Conservation (phyloP, 345 rosid species). For the Citropsis articulata region DNA sequence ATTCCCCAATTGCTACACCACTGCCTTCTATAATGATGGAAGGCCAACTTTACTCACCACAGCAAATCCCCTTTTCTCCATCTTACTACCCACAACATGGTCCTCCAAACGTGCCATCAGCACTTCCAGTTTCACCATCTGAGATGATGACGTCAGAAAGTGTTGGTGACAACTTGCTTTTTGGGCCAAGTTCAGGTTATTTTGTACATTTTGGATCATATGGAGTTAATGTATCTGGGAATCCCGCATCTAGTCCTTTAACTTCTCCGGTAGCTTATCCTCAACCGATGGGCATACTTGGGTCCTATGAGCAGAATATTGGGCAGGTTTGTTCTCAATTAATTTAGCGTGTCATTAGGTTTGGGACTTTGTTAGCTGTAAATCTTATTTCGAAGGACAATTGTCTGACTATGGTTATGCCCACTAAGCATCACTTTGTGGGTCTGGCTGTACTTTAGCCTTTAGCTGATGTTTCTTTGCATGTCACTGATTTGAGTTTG, state of each 20-base stretch:
- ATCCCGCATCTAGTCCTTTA: slow-evolving; percentile 36
- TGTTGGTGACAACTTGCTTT: slow-evolving; percentile 35
- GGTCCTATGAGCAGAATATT: slow-evolving; percentile 59
- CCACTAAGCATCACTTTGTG: not conserved
- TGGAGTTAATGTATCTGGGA: slow-evolving; percentile 39
- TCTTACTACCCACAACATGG: slow-evolving; percentile 40
- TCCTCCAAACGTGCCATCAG: slow-evolving; percentile 36
- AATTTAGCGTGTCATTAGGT: not conserved
- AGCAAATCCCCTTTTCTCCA: slow-evolving; percentile 50
- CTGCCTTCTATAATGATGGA: slow-evolving; percentile 55
- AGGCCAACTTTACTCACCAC: slow-evolving; percentile 47
- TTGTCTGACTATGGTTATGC: not conserved
- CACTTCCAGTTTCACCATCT: slow-evolving; percentile 41
- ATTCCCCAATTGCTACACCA: slow-evolving; percentile 46
- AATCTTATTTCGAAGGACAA: not conserved
- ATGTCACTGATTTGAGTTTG: not conserved
- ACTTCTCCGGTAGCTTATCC: slow-evolving; percentile 47
- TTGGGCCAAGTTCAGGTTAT: slow-evolving; percentile 52
- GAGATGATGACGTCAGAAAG: slow-evolving; percentile 42
- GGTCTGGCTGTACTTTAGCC: not conserved
- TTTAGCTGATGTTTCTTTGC: not conserved
- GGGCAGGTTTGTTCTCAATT: slow-evolving; percentile 44
- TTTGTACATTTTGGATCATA: slow-evolving; percentile 49
- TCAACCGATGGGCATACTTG: slow-evolving; percentile 69
- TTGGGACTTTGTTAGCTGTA: not conserved